Base-by-base conservation (phyloP, 192 early-diverging fungal species). In the Coemansia reversa region DNA sequence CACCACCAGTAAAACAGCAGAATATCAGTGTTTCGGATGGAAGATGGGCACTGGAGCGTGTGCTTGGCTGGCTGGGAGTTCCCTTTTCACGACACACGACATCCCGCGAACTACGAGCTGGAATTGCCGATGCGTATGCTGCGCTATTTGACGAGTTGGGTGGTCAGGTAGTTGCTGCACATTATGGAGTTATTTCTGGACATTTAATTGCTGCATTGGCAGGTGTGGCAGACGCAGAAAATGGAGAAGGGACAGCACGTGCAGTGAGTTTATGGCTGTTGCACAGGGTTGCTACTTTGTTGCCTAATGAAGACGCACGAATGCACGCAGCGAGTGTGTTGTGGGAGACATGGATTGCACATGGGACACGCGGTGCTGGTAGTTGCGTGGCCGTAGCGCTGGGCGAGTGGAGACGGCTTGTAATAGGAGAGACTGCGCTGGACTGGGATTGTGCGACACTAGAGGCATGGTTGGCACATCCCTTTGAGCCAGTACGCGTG, bases 81-180 rank as follows among this genome's bases (percentile, higher is more conserved):
- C 68, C 83, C 3, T 94, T 91, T 67, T 75, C 78, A 32, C 84
- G 85, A 12, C 60, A 83, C 8, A 86, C 86, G 23, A 73, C 86
- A 0, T 84, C 91, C 1, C 82, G 86, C 11, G 93, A 95, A 35
- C 77, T 86, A 12, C 85, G 90, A 0, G 83, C 91, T 0, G 94
- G 91, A 14, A 82, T 96, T 1, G 70, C 93, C 12, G 91, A 96
- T 64, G 81, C 87, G 5, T 96, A 94, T 76, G 85, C 89, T 0
- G 79, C 85, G 1, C 62, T 94, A 2, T 87, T 94, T 50, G 75
- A 85, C 30, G 74, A 86, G 63, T 80, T 94, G 4, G 94, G 94
- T 18, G 69, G 86, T 2, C 67, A 71, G 3, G 86, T 87, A 49
- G 84, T 94, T 4, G 93, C 92, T 63, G 49, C 72, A 18, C 86